Evolutionary conservation across 306 rosid genomes (phyloP), one percentile per base, ranked within the genome.

Genomic region (Quercus ilex): DNA sequence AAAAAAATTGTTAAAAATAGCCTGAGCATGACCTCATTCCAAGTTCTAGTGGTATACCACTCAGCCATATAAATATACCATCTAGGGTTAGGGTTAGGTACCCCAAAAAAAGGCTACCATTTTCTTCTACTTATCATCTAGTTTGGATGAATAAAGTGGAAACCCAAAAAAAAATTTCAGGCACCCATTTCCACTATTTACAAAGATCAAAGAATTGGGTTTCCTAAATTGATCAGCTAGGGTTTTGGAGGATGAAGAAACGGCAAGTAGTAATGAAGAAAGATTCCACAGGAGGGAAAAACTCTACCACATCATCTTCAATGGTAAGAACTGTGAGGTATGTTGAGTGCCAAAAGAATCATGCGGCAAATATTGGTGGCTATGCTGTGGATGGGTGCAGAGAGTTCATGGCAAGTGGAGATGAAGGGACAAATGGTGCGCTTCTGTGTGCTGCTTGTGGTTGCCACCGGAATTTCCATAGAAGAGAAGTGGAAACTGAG

Each of bases 331-430:
- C 79, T n/a, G 82, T 92, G 41, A 53, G 97, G 76, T 94, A 94
- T 25, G 87, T 90, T 0, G 99, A 91, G 85, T 94, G 99, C 79
- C 97, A 86, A 70, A 94, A 92, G 93, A 94, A 94, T 78, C 97
- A 94, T 51, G 99, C 97, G 1, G 99, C 99, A 0, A 85, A 86
- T 21, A 87, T 88, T 2, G 99, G 99, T 59, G 99, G 99, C 1
- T 91, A 94, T 71, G 97, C 99, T 3, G 85, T 92, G 75, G 99
- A 94, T 76, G 99, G 99, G 0, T 94, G 99, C 86, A 84, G 89
- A 31, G 97, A 94, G 25, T 94, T 94, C 86, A 84, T 94, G 93
- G 93, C 99, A 0, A 85, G 86, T 13, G 83, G 86, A 0, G 85
- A 74, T 3, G 95, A 91, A 8, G 97, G 94, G 62, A 80, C 94